Evolutionary conservation across 192 early-diverging fungal genomes (phyloP).

Genomic region (Rhizoclosmatium sp.): DNA sequence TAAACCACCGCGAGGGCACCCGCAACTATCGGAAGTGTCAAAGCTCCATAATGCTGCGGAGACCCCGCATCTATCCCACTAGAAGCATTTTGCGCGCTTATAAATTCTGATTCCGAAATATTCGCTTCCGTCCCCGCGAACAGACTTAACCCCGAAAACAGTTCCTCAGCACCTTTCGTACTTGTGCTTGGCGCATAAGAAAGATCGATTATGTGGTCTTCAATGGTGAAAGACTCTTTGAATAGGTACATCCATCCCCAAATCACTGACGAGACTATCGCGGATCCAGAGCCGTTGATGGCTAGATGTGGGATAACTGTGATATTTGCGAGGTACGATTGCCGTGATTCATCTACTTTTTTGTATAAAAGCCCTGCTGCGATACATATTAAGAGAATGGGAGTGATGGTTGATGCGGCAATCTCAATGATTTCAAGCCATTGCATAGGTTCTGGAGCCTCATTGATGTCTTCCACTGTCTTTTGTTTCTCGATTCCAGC

Average conservation of each 20-base stretch:
- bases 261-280: background rate
- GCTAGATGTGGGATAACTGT: background rate
- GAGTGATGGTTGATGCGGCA: background rate
- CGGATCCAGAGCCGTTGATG: constrained; percentile 1
- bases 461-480: background rate
- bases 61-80: background rate
- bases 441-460: background rate
- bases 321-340: background rate
- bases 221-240: background rate
- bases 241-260: constrained; percentile 9
- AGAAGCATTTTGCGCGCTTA: background rate
- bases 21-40: background rate
- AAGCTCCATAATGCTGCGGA: constrained; percentile 2
- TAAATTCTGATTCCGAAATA: background rate
- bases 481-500: no score
- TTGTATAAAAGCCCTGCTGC: background rate
- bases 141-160: background rate
- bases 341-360: constrained; percentile 9
- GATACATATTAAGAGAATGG: background rate
- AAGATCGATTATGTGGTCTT: background rate
- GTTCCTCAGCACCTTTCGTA: background rate
- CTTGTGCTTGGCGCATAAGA: background rate
- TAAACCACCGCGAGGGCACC: constrained; percentile 16
- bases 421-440: background rate
- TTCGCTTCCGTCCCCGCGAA: constrained; percentile 8